Evolutionary conservation across 2,329 filamentous ascomycete genomes (phyloP), one percentile per base, ranked within the genome.

Genomic region (Hypoxylon sp.): DNA sequence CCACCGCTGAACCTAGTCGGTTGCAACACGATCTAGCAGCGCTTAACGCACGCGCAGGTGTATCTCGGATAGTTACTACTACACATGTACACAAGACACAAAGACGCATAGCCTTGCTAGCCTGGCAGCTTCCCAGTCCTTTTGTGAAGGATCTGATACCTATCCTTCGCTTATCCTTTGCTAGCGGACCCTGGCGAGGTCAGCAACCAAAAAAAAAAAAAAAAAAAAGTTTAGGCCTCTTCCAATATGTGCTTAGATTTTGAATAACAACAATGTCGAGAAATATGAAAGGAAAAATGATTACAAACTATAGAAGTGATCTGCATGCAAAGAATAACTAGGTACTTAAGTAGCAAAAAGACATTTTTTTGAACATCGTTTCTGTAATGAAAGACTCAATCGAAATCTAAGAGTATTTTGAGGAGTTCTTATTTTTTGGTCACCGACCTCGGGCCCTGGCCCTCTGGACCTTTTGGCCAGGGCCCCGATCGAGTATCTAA

Each of bases 1-100:
- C 73, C 72, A 73, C 75, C 71, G 59, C 55, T 62, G 7, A 59
- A 60, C 58, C 73, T 68, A 66, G 71, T 65, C 59, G 70, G 68
- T 68, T 70, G 66, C 73, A 73, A 71, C 76, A 76, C 72, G 72
- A 78, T 78, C 73, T 74, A 76, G 75, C 69, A 77, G 73, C 65
- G 71, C 68, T 65, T 72, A 59, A 28, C 46, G 50, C 11, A 49
- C 37, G 13, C 30, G 47, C 39, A 46, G 48, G 41, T 28, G 26
- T 54, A 54, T 17, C 24, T 26, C 4, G 24, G 2, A 32, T 43
- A 53, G 22, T 54, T 20, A 17, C 24, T 43, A n/a, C n/a, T 10
- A n/a, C 15, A 53, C 8, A 19, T 41, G 59, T 43, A 26, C 55
- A 57, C 30, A 39, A 28, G 26, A 32, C 22, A 56, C 51, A 46